Percentiles rank a stretch among this genome's conserved stretches.
Evolutionary conservation across 2,329 filamentous ascomycete species (phyloP).

Genomic region (Arthroderma sp.): DNA sequence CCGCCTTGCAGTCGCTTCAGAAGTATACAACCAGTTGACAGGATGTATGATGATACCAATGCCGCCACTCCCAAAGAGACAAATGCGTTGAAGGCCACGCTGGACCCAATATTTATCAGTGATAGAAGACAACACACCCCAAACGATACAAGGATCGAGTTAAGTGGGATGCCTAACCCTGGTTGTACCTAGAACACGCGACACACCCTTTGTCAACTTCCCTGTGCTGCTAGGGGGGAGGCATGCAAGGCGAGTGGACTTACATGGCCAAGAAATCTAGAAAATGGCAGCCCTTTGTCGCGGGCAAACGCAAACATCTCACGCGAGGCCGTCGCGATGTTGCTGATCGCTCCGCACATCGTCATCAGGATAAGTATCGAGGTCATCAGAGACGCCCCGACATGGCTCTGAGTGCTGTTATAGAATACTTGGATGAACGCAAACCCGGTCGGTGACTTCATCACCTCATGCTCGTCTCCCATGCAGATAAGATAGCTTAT

Average conservation of each 20-base stretch:
- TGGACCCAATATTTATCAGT: slow-evolving; percentile 40
- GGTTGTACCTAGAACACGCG: slow-evolving; percentile 16
- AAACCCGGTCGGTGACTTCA: slow-evolving; percentile 16
- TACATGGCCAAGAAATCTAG: slow-evolving; percentile 6
- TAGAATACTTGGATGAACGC: slow-evolving; percentile 25
- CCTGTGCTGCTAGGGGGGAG: background rate
- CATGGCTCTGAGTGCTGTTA: slow-evolving; percentile 17
- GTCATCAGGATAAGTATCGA: slow-evolving; percentile 17
- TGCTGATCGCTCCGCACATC: slow-evolving; percentile 18
- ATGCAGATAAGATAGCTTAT: background rate
- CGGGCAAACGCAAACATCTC: slow-evolving; percentile 33
- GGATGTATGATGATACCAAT: slow-evolving; percentile 29
- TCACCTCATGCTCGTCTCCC: slow-evolving; percentile 2
- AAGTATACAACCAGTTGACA: slow-evolving; percentile 36
- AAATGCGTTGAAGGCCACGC: slow-evolving; percentile 31
- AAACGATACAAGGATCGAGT: slow-evolving; percentile 35
- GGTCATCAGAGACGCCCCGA: slow-evolving; percentile 16
- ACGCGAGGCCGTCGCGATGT: slow-evolving; percentile 22
- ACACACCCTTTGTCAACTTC: background rate
- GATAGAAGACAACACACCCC: slow-evolving; percentile 32
- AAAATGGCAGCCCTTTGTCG: slow-evolving; percentile 42
- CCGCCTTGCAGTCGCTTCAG: slow-evolving; percentile 26
- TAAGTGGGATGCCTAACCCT: slow-evolving; percentile 32
- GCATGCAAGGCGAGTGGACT: background rate
- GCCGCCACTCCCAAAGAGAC: slow-evolving; percentile 30